A percentile compares a stretch with the other conserved stretches of the same genome.
These are phyloP conservation scores for Nitzschia sp. DNA, from an alignment of 108 stramenopile genomes.

Conservation along the genomic window DNA sequence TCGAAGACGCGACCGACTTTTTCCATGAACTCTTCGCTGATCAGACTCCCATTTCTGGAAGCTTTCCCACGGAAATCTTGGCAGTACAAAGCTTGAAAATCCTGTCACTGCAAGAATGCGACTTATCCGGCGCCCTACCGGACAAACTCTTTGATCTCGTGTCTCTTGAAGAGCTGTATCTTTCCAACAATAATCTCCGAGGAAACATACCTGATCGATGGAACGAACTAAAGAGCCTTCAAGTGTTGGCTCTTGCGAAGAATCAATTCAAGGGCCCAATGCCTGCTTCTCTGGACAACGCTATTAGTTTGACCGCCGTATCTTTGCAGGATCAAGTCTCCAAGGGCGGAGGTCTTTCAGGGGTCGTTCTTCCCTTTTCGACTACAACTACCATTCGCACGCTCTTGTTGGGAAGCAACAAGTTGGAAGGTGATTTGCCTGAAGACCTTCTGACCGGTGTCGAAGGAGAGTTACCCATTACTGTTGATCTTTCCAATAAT, in stretches of 20 bases:
- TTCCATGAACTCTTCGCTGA: conserved; percentile 30
- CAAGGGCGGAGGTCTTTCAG: conserved; percentile 29
- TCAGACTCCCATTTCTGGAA: conserved; percentile 23
- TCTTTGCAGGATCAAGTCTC: conserved; percentile 32
- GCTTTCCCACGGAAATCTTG: conserved; percentile 19
- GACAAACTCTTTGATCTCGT: conserved; percentile 29
- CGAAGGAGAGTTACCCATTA: conserved; percentile 13
- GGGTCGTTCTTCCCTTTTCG: conserved; percentile 21
- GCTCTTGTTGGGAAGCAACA: conserved; percentile 19
- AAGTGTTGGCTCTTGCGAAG: conserved; percentile 23
- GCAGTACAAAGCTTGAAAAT: conserved; percentile 12
- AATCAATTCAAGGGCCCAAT: conserved; percentile 48
- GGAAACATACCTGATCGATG: conserved; percentile 32
- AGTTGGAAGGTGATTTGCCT: conserved; percentile 22
- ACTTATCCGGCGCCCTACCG: conserved; percentile 43
- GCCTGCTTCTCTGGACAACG: conserved; percentile 42
- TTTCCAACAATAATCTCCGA: conserved; percentile 26
- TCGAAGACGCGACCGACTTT: conserved; percentile 36
- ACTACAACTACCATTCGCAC: conserved; percentile 20
- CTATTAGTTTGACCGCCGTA: conserved; percentile 24
- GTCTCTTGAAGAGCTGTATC: conserved; percentile 28
- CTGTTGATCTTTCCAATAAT: conserved; percentile 43
- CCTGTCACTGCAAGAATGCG: conserved; percentile 16
- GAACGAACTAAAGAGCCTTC: conserved; percentile 12
- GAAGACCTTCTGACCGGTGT: conserved; percentile 26